These are phyloP conservation scores for Colletotrichum australisinense DNA, from an alignment of 2,329 filamentous ascomycete genomes.

Conservation along the genomic window DNA sequence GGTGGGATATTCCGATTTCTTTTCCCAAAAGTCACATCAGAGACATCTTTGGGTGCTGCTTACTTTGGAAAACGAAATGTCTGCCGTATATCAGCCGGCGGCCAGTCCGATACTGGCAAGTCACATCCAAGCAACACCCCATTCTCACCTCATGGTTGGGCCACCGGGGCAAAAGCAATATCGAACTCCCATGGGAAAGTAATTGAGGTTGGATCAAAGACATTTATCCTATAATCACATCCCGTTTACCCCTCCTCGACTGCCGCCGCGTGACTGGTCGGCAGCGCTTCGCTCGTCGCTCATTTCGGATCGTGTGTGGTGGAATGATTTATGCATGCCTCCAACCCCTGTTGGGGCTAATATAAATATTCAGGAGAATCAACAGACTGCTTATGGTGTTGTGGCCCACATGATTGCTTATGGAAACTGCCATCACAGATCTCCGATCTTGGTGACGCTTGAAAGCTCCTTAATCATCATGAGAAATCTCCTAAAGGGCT, in stretches of 20 bases:
- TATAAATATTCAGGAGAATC: conserved; percentile 11
- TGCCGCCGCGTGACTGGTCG: neutral
- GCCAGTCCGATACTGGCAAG: conserved; percentile 15
- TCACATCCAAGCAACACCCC: neutral
- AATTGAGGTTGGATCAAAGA: conserved; percentile 18
- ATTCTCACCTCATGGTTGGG: neutral
- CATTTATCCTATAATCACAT: conserved; percentile 12
- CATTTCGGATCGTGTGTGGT: conserved; percentile 17
- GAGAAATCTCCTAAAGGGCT: no score
- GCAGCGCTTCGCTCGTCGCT: neutral
- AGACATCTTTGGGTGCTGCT: neutral
- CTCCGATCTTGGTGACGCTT: no score
- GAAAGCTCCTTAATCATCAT: no score
- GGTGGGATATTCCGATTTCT: neutral
- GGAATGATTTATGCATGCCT: conserved; percentile 11
- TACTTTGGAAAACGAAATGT: no score
- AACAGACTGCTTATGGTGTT: no score
- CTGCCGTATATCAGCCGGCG: no score
- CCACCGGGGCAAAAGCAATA: neutral
- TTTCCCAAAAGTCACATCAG: neutral
- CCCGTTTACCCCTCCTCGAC: conserved; percentile 14
- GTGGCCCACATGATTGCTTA: no score
- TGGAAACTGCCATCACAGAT: no score
- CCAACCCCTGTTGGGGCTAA: neutral
- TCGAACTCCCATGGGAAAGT: neutral